Conservation (phyloP, 352 stramenopile species). For the Pythium dissotocum region DNA sequence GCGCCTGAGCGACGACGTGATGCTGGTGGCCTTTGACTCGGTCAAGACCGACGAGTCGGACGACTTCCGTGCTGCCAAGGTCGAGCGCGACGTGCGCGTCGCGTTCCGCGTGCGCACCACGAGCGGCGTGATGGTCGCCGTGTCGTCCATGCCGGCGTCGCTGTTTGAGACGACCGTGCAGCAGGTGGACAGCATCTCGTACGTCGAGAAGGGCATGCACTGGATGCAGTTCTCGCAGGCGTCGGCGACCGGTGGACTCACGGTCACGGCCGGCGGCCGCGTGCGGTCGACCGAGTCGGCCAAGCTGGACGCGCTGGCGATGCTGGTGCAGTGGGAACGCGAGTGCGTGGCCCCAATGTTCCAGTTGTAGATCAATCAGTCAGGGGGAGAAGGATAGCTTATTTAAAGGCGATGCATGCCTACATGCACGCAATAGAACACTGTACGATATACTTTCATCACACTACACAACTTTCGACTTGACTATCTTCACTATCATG, state of each 20-base stretch:
- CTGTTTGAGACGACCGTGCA: constrained; percentile 14
- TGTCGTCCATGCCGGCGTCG: constrained; percentile 20
- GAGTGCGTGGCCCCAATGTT: constrained; percentile 11
- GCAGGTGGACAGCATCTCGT: constrained; percentile 16
- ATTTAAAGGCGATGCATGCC: constrained; percentile 1
- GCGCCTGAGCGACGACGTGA: constrained; percentile 24
- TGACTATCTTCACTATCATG: too few species aligned
- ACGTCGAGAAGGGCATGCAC: constrained; percentile 24
- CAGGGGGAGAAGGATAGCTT: neutral
- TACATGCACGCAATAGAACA: constrained; percentile 17
- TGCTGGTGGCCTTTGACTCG: constrained; percentile 24
- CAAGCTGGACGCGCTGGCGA: constrained; percentile 3
- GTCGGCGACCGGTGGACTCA: neutral
- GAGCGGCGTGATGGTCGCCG: constrained; percentile 22
- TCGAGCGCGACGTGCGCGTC: constrained; percentile 24
- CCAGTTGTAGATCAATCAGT: constrained; percentile 6
- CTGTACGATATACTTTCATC: constrained; percentile 14
- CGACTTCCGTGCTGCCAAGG: neutral
- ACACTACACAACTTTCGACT: neutral
- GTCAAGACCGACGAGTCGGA: neutral
- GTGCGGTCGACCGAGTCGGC: neutral
- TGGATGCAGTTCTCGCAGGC: constrained; percentile 28
- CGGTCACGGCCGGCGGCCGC: constrained; percentile 21
- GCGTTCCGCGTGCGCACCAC: constrained; percentile 25
- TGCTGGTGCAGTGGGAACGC: constrained; percentile 21